A percentile compares a stretch with the other conserved stretches of the same genome.
phyloP scores from a whole-genome alignment of 2,329 filamentous ascomycete species.

The Ilyonectria destructans region DNA sequence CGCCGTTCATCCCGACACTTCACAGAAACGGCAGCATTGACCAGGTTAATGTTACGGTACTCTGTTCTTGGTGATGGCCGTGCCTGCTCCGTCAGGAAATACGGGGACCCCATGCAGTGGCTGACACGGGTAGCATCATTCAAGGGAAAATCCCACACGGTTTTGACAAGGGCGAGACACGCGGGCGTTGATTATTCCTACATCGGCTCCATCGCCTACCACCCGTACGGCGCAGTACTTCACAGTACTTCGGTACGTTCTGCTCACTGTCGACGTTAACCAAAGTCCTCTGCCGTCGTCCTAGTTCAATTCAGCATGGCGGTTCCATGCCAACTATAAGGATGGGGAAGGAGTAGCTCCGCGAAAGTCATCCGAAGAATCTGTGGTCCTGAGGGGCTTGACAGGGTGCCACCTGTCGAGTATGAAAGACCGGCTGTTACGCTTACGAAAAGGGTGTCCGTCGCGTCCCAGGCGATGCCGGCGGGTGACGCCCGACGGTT shows the following conservation, averaged over 20 bases:
- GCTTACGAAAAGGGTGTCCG: slow-evolving; percentile 13
- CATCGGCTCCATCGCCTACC: slow-evolving; percentile 18
- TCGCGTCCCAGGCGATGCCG: slow-evolving; percentile 14
- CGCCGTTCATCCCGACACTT: slow-evolving; percentile 16
- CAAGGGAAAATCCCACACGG: slow-evolving; percentile 17
- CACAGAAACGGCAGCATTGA: slow-evolving; percentile 15
- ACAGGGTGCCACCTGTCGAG: slow-evolving; percentile 13
- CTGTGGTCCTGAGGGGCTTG: slow-evolving; percentile 11
- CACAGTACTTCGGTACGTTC: slow-evolving; percentile 2
- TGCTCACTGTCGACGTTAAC: slow-evolving; percentile 14
- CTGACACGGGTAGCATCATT: slow-evolving; percentile 23
- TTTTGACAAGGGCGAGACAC: slow-evolving; percentile 24
- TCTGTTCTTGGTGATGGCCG: not conserved
- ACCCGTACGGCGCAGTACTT: slow-evolving; percentile 11
- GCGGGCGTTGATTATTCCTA: slow-evolving; percentile 5
- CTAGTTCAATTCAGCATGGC: not conserved
- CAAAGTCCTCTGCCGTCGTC: slow-evolving; percentile 9
- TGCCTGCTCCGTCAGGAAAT: slow-evolving; percentile 19
- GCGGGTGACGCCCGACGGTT: slow-evolving; percentile 14
- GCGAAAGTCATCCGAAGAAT: not conserved
- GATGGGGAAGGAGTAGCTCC: not conserved
- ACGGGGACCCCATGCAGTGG: slow-evolving; percentile 30
- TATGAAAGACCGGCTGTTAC: slow-evolving; percentile 13
- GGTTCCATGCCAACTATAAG: slow-evolving; percentile 2
- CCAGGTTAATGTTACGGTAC: slow-evolving; percentile 9